Conservation (phyloP, 345 rosid species). For the Mangifera indica region DNA sequence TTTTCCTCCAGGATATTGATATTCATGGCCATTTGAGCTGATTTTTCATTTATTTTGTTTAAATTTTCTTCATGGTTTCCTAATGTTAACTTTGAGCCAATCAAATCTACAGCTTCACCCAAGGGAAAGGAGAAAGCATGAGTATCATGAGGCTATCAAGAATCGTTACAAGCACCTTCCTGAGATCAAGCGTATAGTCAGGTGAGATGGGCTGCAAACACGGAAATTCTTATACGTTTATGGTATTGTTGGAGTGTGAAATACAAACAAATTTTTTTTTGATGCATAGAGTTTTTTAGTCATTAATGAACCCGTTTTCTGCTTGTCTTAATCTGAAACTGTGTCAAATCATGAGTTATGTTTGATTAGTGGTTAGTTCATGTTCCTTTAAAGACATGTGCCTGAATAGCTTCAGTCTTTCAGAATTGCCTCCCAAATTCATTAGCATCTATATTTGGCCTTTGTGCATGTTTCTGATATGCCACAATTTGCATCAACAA, state of each 20-base stretch:
- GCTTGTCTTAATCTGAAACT: too few relatives aligned
- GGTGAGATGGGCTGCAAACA: constrained; percentile 41
- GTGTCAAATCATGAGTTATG: too few relatives aligned
- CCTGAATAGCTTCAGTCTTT: background rate
- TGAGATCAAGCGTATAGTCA: constrained; percentile 82
- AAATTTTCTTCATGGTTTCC: background rate
- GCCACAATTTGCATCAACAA: background rate
- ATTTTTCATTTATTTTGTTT: background rate
- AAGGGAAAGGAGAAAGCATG: constrained; percentile 79
- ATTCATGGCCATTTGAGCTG: background rate
- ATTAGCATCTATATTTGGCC: background rate
- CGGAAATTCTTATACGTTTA: background rate
- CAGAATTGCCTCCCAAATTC: background rate
- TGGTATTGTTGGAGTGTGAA: too few relatives aligned
- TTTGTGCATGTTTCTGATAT: background rate
- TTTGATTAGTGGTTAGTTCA: too few relatives aligned
- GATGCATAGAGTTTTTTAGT: too few relatives aligned
- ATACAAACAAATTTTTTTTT: too few relatives aligned
- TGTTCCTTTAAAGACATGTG: background rate
- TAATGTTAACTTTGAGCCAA: constrained; percentile 2
- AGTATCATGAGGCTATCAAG: constrained; percentile 80
- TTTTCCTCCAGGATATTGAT: background rate
- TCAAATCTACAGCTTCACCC: constrained; percentile 64
- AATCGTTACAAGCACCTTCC: constrained; percentile 85
- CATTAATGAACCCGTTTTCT: too few relatives aligned